Base-by-base conservation (phyloP, 441 rosid genomes). In the Pelargonium australe region DNA sequence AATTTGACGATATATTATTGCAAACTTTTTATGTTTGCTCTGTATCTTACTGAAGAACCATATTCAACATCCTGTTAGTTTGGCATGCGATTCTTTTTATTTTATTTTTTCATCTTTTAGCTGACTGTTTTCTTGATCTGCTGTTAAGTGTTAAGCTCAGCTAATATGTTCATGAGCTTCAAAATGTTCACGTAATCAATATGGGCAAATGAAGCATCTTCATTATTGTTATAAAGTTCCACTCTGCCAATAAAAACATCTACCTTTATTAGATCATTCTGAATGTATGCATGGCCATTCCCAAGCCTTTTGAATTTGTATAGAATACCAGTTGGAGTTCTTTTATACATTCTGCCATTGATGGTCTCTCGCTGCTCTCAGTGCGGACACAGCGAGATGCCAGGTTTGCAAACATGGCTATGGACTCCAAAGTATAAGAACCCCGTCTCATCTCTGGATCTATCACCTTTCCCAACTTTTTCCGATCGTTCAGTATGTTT, bases 331-430 rank as follows among this genome's bases (percentile, higher is more conserved):
- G 81, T 76, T 86, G 96, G 69, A 91, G 87, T 80, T 91, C 96
- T 78, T 85, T 89, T 63, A 86, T 75, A 80, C 96, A 94, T 71
- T 91, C 95, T 14, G 75, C 79, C 84, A 94, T 91, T 0, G 86
- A 78, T 65, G 98, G 97, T 68, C 97, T 79, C 77, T 91, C 91
- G 19, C 79, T 80, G 73, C 98, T 88, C 73, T 87, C 96, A 65
- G 78, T 74, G 17, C 89, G 90, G 64, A 94, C 90, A 67, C 98
- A 89, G 17, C 98, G 85, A 28, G 96, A 89, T 77, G 97, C 98
- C 67, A 94, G 72, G 77, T 91, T 85, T 68, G 94, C 93, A 80
- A 91, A 94, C 95, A 89, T 89, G 73, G 89, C 87, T 80, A 88
- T 63, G 9, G 95, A 87, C 79, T 91, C 95, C 78, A 89, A 77